Conservation (phyloP, 345 rosid genomes). For the Brassica juncea region DNA sequence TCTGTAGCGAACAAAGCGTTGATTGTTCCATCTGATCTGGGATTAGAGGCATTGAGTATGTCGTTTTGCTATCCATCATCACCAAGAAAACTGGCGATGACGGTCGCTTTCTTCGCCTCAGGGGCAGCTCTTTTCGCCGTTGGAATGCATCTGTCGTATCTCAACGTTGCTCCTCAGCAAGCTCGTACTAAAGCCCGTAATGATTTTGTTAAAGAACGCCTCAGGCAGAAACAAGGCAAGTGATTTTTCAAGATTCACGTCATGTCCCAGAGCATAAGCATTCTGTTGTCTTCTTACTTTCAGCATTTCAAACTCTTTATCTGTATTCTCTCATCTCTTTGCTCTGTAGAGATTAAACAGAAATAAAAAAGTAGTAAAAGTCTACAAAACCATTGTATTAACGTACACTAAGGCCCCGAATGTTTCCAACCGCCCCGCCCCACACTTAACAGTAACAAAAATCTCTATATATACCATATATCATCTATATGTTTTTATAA, state of each 20-base stretch:
- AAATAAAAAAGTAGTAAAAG: background rate
- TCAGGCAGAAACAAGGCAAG: constrained; percentile 61
- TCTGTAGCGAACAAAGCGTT: constrained; percentile 10
- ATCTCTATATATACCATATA: no score
- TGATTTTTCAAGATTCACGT: constrained; percentile 10
- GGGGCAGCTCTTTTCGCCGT: constrained; percentile 57
- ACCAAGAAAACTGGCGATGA: constrained; percentile 63
- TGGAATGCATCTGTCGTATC: constrained; percentile 55
- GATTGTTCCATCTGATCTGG: background rate
- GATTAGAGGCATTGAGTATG: constrained; percentile 39
- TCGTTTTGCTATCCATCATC: constrained; percentile 63
- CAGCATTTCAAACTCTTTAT: background rate
- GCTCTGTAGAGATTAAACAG: background rate
- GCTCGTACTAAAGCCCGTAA: constrained; percentile 82
- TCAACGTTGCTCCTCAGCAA: constrained; percentile 67
- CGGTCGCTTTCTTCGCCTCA: constrained; percentile 53
- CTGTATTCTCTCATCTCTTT: background rate
- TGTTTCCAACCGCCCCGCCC: no score
- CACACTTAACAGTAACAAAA: no score
- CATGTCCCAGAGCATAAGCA: background rate
- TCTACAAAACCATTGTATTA: background rate
- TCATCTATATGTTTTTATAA: no score
- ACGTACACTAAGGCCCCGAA: no score
- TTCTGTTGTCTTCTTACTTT: background rate
- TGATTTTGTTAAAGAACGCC: constrained; percentile 62